These are phyloP conservation scores for Lachnellula willkommii DNA, from an alignment of 2,329 filamentous ascomycete species.

Conservation along the genomic window DNA sequence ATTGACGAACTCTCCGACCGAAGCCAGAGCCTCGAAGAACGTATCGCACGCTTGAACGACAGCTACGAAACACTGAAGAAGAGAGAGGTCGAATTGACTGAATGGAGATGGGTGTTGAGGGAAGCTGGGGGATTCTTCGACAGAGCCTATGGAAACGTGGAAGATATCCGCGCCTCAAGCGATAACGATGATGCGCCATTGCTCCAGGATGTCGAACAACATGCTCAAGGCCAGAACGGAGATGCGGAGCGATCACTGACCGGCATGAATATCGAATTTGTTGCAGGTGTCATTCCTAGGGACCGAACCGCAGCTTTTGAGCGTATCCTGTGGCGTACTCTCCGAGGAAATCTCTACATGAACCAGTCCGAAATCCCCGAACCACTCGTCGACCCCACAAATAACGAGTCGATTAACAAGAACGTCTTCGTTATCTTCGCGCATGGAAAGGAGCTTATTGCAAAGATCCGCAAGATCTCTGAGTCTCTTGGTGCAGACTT, in stretches of 20 bases:
- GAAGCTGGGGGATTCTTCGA: slow-evolving; percentile 98
- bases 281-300: slow-evolving; percentile 89
- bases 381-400: slow-evolving; percentile 82
- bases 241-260: slow-evolving; percentile 79
- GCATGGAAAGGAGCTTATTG: slow-evolving; percentile 95
- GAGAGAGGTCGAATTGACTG: slow-evolving; percentile 90
- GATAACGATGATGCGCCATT: slow-evolving; percentile 85
- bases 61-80: slow-evolving; percentile 99
- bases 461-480: slow-evolving; percentile 98
- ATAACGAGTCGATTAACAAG: slow-evolving; percentile 89
- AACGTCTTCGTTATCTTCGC: slow-evolving; percentile 99
- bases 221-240: slow-evolving; percentile 58
- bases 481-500: slow-evolving; percentile 94
- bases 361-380: slow-evolving; percentile 98
- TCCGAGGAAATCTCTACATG: slow-evolving; percentile 98
- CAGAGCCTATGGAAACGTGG: slow-evolving; percentile 88
- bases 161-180: slow-evolving; percentile 88
- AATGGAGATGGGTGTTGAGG: slow-evolving; percentile 96
- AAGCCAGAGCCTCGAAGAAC: slow-evolving; percentile 85
- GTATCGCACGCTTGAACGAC: slow-evolving; percentile 87
- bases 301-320: slow-evolving; percentile 94
- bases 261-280: slow-evolving; percentile 98
- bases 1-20: slow-evolving; percentile 94
- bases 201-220: slow-evolving; percentile 86
- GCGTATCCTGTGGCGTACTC: slow-evolving; percentile 92